These are phyloP conservation scores for Fusarium poae DNA, from an alignment of 2,329 filamentous ascomycete genomes.

Conservation along the genomic window DNA sequence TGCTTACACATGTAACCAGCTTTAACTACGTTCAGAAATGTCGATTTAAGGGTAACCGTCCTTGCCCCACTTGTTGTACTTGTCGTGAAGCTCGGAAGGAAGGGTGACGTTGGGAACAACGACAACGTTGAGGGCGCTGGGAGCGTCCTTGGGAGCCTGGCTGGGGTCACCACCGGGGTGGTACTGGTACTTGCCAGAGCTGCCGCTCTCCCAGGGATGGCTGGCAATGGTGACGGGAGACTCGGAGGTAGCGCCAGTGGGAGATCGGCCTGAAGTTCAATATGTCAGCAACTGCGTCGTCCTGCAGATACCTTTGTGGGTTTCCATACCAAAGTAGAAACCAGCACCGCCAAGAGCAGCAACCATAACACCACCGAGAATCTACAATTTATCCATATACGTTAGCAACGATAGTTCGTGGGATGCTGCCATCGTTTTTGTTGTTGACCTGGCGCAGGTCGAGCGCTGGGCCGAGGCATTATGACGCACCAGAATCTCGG, in stretches of 20 bases:
- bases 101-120: constrained; percentile 94
- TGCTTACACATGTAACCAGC: constrained; percentile 31
- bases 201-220: constrained; percentile 90
- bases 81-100: constrained; percentile 93
- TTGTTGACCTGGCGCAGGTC: constrained; percentile 21
- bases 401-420: constrained; percentile 32
- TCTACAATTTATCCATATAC: constrained; percentile 63
- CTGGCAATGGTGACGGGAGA: constrained; percentile 78
- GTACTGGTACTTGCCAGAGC: constrained; percentile 78
- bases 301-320: constrained; percentile 6
- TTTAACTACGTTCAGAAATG: constrained; percentile 15
- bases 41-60: constrained; percentile 78
- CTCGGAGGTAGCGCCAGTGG: constrained; percentile 88
- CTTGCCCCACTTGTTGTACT: constrained; percentile 99
- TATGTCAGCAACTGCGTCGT: constrained; percentile 42
- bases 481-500: constrained; percentile 61
- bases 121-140: constrained; percentile 94
- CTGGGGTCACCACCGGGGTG: constrained; percentile 86
- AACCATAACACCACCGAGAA: constrained; percentile 92
- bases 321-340: constrained; percentile 81
- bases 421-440: constrained; percentile 3
- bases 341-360: constrained; percentile 88
- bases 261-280: constrained; percentile 74
- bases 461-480: constrained; percentile 46
- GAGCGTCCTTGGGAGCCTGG: constrained; percentile 85